Evolutionary conservation across 139 green algal species (phyloP).

Genomic region (Micractinium conductrix): DNA sequence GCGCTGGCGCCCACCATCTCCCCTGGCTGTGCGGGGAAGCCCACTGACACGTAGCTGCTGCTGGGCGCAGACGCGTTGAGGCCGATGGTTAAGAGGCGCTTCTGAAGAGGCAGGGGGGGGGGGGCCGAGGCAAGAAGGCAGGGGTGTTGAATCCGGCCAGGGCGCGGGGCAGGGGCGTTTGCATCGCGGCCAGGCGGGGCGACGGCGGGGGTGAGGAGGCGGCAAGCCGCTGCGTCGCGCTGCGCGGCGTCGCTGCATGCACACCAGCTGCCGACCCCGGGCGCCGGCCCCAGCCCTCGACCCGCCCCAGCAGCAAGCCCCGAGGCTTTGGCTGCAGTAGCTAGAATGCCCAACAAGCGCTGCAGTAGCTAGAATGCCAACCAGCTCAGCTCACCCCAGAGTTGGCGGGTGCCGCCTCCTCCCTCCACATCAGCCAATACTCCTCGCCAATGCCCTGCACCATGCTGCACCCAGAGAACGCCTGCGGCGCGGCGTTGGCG

Average conservation of each 20-base stretch:
- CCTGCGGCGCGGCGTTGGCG: too few relatives aligned
- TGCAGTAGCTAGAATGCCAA: neutral
- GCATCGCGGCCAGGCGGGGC: too few relatives aligned
- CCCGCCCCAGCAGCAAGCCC: neutral
- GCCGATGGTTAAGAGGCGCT: neutral
- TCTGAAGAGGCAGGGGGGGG: neutral
- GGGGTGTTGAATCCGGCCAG: neutral
- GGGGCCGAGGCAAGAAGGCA: neutral
- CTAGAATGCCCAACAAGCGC: too few relatives aligned
- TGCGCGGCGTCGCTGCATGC: too few relatives aligned
- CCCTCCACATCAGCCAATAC: neutral
- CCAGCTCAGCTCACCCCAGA: neutral
- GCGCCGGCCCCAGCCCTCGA: too few relatives aligned
- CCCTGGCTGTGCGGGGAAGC: neutral
- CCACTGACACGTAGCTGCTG: constrained; percentile 7
- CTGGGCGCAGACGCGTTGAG: neutral
- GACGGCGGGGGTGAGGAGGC: neutral
- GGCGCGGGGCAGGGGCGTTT: too few relatives aligned
- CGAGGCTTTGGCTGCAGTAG: too few relatives aligned
- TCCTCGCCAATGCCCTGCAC: neutral
- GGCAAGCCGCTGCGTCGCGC: too few relatives aligned
- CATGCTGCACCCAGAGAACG: neutral
- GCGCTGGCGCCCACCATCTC: constrained; percentile 5
- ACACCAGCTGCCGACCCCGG: too few relatives aligned
- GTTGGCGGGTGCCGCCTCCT: neutral